A percentile compares a stretch with the other conserved stretches of the same genome.
Conservation (phyloP, 768 basidiomycete species). For the Boletus sensibilis region DNA sequence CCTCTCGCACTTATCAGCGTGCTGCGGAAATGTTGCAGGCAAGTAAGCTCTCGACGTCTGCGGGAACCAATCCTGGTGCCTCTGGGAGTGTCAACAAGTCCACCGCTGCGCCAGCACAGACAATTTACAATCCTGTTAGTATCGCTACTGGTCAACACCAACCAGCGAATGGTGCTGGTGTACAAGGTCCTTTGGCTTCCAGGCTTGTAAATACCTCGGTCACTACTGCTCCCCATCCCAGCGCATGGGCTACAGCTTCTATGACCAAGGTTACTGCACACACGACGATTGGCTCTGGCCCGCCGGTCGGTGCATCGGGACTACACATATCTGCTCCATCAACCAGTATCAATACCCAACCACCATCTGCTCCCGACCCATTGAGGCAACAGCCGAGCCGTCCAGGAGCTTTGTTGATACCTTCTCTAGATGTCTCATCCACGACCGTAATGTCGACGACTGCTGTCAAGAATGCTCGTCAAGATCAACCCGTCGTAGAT, state of each 20-base stretch:
- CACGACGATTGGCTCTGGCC: constrained; percentile 2
- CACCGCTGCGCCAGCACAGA: constrained; percentile 2
- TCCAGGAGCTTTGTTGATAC: constrained; percentile 8
- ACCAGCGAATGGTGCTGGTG: neutral
- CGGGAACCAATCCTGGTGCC: neutral
- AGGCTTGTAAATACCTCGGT: constrained; percentile 9
- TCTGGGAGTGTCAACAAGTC: constrained; percentile 10
- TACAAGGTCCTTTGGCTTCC: constrained; percentile 9
- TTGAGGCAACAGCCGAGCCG: constrained; percentile 23
- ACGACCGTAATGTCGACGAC: constrained; percentile 10
- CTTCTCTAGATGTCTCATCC: constrained; percentile 17
- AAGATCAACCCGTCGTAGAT: constrained; percentile 25
- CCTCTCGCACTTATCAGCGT: constrained; percentile 28
- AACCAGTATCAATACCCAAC: constrained; percentile 9
- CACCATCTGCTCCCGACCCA: constrained; percentile 13
- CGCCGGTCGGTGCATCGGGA: constrained; percentile 6
- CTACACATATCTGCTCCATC: constrained; percentile 5
- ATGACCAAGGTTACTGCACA: constrained; percentile 8
- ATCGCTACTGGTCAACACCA: constrained; percentile 10
- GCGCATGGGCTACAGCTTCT: constrained; percentile 1
- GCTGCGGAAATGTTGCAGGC: constrained; percentile 23
- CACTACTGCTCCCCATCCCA: neutral
- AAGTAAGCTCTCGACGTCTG: constrained; percentile 14
- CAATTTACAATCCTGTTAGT: neutral
- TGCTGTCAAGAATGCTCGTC: constrained; percentile 16